Percentiles rank a stretch among this genome's conserved stretches.
These are phyloP conservation scores for Candida krabiensis DNA, from an alignment of 805 yeast species.

Conservation along the genomic window DNA sequence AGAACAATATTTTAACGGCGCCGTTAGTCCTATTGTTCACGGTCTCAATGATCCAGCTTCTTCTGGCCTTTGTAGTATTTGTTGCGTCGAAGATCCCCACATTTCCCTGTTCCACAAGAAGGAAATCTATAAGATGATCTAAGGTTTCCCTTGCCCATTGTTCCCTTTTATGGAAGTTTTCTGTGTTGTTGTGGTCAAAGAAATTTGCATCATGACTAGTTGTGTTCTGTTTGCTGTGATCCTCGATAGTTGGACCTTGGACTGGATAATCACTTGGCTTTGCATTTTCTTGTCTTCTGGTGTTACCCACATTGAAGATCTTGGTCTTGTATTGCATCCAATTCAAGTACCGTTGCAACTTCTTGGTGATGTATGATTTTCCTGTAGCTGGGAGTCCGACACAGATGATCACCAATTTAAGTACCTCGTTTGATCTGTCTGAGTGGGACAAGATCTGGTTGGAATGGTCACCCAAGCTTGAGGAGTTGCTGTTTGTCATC, in stretches of 20 bases:
- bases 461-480: constrained; percentile 6
- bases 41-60: constrained; percentile 40
- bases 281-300: constrained; percentile 57
- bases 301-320: constrained; percentile 74
- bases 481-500: constrained; percentile 11
- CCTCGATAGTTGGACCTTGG: constrained; percentile 32
- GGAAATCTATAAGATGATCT: constrained; percentile 43
- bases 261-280: constrained; percentile 39
- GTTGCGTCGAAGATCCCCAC: constrained; percentile 64
- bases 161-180: constrained; percentile 46
- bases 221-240: constrained; percentile 20
- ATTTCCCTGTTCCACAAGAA: constrained; percentile 43
- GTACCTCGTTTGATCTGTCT: constrained; percentile 21
- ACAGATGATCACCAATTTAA: constrained; percentile 64
- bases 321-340: constrained; percentile 62
- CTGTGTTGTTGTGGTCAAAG: constrained; percentile 44
- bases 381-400: constrained; percentile 82
- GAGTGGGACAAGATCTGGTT: constrained; percentile 9
- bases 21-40: constrained; percentile 34
- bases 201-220: constrained; percentile 40
- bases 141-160: constrained; percentile 53
- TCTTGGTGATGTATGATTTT: constrained; percentile 69
- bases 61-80: constrained; percentile 49
- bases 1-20: constrained; percentile 39
- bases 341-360: constrained; percentile 56